These are phyloP conservation scores for Tricholoma hemisulphureum DNA, from an alignment of 768 basidiomycete genomes.

Conservation along the genomic window DNA sequence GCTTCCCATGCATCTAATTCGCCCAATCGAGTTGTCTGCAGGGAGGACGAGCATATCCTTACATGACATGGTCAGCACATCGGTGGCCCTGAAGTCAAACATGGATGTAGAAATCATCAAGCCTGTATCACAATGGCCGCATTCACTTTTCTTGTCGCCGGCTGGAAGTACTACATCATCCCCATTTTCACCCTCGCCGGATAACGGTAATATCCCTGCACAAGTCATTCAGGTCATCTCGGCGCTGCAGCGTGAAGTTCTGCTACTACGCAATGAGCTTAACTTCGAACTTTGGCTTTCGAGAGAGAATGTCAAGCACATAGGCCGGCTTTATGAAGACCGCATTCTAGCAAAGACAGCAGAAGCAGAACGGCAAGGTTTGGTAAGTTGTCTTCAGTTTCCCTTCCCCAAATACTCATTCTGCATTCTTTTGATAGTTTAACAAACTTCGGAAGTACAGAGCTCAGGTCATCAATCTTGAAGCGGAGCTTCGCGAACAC, in stretches of 20 bases:
- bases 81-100: constrained; percentile 71
- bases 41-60: constrained; percentile 53
- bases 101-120: constrained; percentile 60
- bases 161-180: constrained; percentile 10
- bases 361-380: constrained; percentile 77
- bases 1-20: constrained; percentile 29
- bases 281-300: constrained; percentile 86
- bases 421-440: constrained; percentile 44
- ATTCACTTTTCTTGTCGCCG: constrained; percentile 39
- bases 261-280: constrained; percentile 75
- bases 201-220: constrained; percentile 31
- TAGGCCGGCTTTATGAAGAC: constrained; percentile 76
- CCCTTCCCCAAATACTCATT: background rate
- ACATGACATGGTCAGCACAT: constrained; percentile 73
- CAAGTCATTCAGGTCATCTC: constrained; percentile 67
- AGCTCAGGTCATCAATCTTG: constrained; percentile 61
- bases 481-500: constrained; percentile 69
- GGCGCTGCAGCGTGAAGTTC: constrained; percentile 69
- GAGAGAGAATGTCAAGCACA: constrained; percentile 77
- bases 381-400: constrained; percentile 48
- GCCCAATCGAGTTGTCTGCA: constrained; percentile 36
- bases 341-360: constrained; percentile 69
- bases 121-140: constrained; percentile 53
- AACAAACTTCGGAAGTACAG: constrained; percentile 81
- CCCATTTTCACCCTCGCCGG: constrained; percentile 12